These are phyloP conservation scores for Geranium rotundifolium DNA, from an alignment of 345 rosid species.

Conservation along the genomic window DNA sequence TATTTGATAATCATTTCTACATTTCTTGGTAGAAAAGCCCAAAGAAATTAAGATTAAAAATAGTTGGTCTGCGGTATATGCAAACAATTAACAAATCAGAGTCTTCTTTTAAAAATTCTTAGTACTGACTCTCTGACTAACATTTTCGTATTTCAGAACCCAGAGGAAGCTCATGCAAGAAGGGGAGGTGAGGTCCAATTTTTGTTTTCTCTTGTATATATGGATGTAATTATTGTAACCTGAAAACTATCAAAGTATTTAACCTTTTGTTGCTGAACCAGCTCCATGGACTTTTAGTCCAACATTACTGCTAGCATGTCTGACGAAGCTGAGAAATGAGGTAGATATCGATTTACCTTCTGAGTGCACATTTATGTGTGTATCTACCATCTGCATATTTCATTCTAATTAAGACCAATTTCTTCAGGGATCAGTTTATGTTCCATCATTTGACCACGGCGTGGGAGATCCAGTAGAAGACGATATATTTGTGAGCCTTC, in stretches of 20 bases:
- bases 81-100: background rate
- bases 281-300: constrained; percentile 97
- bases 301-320: constrained; percentile 44
- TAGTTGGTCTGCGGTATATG: background rate
- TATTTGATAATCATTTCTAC: background rate
- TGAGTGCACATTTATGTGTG: background rate
- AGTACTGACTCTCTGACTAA: background rate
- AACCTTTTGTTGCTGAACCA: constrained; percentile 25
- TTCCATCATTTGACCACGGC: constrained; percentile 87
- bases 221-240: background rate
- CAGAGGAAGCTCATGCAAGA: constrained; percentile 93
- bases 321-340: constrained; percentile 60
- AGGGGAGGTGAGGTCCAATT: constrained; percentile 68
- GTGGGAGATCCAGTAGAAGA: constrained; percentile 91
- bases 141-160: constrained; percentile 37
- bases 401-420: constrained; percentile 8
- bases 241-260: constrained; percentile 5
- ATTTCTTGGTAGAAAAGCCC: background rate
- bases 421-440: constrained; percentile 71
- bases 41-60: background rate
- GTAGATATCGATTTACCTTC: constrained; percentile 20
- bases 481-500: constrained; percentile 65
- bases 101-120: background rate
- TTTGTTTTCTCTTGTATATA: constrained; percentile 9
- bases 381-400: constrained; percentile 1